phyloP scores from a whole-genome alignment of 2,329 filamentous ascomycete genomes.

The Rhynchosporium agropyri region DNA sequence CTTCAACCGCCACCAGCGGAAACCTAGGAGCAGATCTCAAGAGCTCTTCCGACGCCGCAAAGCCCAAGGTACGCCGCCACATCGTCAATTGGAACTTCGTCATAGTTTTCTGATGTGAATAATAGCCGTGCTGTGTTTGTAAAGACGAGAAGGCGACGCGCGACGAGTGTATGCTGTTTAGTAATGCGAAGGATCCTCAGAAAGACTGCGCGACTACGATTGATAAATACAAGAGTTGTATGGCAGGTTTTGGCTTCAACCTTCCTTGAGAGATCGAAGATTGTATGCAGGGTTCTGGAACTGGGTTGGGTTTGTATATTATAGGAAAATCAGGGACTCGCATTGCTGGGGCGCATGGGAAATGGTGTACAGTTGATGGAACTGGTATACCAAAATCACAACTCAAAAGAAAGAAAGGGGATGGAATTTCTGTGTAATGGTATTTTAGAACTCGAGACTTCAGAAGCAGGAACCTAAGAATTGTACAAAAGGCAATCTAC shows the following conservation, averaged over 20 bases:
- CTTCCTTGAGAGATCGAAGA: conserved; percentile 34
- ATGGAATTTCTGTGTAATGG: neutral
- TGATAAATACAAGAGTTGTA: conserved; percentile 85
- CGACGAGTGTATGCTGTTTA: conserved; percentile 99
- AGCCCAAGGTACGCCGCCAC: conserved; percentile 36
- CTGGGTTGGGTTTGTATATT: conserved; percentile 7
- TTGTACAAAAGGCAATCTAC: neutral
- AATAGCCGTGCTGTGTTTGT: conserved; percentile 94
- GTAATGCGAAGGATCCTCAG: conserved; percentile 77
- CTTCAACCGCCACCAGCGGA: conserved; percentile 35
- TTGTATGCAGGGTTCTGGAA: neutral
- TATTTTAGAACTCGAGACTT: neutral
- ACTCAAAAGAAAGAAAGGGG: conserved; percentile 26
- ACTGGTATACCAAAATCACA: conserved; percentile 29
- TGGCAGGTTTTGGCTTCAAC: conserved; percentile 91
- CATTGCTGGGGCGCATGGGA: conserved; percentile 37
- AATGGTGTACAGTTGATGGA: conserved; percentile 20
- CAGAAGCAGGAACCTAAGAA: too few relatives aligned
- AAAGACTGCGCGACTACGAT: conserved; percentile 82
- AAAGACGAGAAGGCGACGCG: conserved; percentile 89
- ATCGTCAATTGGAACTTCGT: neutral
- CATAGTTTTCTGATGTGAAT: conserved; percentile 5
- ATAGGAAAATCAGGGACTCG: conserved; percentile 27
- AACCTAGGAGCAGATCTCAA: conserved; percentile 38
- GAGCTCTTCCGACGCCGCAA: conserved; percentile 31